Conservation (phyloP, 73 alveolate species). For the Paraurostyla sp. region DNA sequence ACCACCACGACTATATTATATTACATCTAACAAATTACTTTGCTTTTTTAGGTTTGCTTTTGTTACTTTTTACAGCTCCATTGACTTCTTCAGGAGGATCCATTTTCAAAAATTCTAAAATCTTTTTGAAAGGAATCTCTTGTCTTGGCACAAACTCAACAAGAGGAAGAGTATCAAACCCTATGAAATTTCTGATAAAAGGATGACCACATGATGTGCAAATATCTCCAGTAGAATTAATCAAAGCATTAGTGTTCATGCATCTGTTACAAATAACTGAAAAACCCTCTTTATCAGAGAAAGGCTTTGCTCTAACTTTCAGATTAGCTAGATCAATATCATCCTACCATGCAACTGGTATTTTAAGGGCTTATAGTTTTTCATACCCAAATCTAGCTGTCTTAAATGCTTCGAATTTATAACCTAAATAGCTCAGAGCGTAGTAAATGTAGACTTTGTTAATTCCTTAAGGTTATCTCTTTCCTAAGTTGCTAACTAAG, state of each 20-base stretch:
- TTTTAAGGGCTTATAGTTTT: slow-evolving; percentile 90
- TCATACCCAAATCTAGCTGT: slow-evolving; percentile 97
- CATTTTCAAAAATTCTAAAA: slow-evolving; percentile 81
- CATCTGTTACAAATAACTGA: slow-evolving; percentile 90
- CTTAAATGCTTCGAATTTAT: slow-evolving; percentile 91
- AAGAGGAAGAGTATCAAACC: slow-evolving; percentile 95
- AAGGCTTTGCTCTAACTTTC: slow-evolving; percentile 94
- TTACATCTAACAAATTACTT: background rate
- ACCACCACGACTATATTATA: background rate
- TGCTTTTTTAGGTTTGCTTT: slow-evolving; percentile 14
- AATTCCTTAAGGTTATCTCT: slow-evolving; percentile 72
- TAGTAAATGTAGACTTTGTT: slow-evolving; percentile 86
- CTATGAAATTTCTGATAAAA: slow-evolving; percentile 92
- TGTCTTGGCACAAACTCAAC: slow-evolving; percentile 90
- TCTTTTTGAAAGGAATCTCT: slow-evolving; percentile 80
- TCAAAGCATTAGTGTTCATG: slow-evolving; percentile 84
- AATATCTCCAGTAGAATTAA: slow-evolving; percentile 89
- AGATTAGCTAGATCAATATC: slow-evolving; percentile 94
- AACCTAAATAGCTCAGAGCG: slow-evolving; percentile 85
- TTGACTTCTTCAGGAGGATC: slow-evolving; percentile 82
- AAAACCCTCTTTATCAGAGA: slow-evolving; percentile 92
- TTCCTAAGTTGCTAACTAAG: slow-evolving; percentile 83
- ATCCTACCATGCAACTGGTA: slow-evolving; percentile 95
- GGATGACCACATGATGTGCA: slow-evolving; percentile 94
- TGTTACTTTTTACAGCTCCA: slow-evolving; percentile 12